These are phyloP conservation scores for Hymenochaete sp. DNA, from an alignment of 1,284 basidiomycete species.

Conservation along the genomic window DNA sequence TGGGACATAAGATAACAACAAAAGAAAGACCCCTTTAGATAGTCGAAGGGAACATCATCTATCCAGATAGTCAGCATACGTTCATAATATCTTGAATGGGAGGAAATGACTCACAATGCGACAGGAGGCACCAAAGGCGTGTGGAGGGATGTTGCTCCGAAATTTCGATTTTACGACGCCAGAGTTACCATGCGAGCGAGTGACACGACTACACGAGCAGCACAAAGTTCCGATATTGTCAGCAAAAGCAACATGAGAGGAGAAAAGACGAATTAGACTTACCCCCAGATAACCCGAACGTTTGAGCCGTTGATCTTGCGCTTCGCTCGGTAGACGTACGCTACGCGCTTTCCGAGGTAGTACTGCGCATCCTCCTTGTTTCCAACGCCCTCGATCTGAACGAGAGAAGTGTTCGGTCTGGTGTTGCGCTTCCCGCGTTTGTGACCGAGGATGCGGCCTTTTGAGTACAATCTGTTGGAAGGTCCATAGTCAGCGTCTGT, in stretches of 20 bases:
- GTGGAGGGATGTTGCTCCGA: conserved; percentile 91
- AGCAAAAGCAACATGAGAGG: background rate
- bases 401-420: conserved; percentile 89
- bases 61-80: background rate
- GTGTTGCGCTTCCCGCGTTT: conserved; percentile 98
- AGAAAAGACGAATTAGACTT: conserved; percentile 24
- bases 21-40: no score
- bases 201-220: conserved; percentile 73
- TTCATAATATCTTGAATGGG: conserved; percentile 7
- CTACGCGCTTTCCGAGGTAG: conserved; percentile 98
- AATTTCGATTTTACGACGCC: conserved; percentile 99
- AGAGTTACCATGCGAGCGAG: conserved; percentile 88
- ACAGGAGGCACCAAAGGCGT: conserved; percentile 90
- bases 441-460: conserved; percentile 96
- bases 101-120: conserved; percentile 67
- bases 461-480: conserved; percentile 78
- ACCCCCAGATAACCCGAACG: conserved; percentile 97
- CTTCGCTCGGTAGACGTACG: conserved; percentile 97
- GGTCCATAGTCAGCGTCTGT: no score
- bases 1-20: no score
- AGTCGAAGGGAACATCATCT: conserved; percentile 50
- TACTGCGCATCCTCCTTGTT: conserved; percentile 93
- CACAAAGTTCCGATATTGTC: conserved; percentile 5
- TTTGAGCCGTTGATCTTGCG: conserved; percentile 87
- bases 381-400: conserved; percentile 96